A percentile compares a stretch with the other conserved stretches of the same genome.
Conservation (phyloP, 1,139 yeast species). For the Lodderomyces jiufengensis region DNA sequence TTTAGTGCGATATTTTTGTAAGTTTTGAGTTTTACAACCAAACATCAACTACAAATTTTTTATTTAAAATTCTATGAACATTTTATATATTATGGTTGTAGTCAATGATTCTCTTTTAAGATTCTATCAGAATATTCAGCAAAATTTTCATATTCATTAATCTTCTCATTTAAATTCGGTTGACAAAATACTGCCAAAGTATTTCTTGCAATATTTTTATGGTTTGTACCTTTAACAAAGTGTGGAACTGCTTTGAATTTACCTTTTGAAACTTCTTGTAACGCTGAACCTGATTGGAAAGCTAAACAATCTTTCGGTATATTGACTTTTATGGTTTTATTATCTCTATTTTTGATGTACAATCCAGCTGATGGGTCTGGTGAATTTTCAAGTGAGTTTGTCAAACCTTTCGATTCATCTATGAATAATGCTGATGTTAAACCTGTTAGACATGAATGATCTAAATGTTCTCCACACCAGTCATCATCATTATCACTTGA, state of each 20-base stretch:
- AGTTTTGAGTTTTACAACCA: no score
- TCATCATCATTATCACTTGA: conserved; percentile 23
- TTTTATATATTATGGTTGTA: no score
- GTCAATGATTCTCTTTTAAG: conserved; percentile 27
- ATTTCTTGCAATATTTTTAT: conserved; percentile 43
- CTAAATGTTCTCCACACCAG: conserved; percentile 69
- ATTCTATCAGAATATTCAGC: conserved; percentile 47
- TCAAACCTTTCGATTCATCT: conserved; percentile 31
- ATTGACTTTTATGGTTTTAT: conserved; percentile 45
- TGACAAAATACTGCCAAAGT: conserved; percentile 66
- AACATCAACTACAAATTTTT: background rate
- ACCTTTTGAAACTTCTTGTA: conserved; percentile 49
- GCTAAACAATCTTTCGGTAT: conserved; percentile 58
- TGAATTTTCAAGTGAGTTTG: conserved; percentile 21
- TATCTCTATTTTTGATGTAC: conserved; percentile 48
- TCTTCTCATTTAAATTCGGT: conserved; percentile 51
- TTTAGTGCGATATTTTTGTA: no score
- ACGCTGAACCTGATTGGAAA: conserved; percentile 63
- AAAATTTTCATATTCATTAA: conserved; percentile 44
- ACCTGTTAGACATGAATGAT: conserved; percentile 63
- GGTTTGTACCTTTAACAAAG: conserved; percentile 44
- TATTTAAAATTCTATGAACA: no score
- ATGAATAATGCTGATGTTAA: conserved; percentile 54
- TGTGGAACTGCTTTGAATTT: conserved; percentile 61
- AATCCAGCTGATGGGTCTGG: conserved; percentile 51